Evolutionary conservation across 257 asterid genomes (phyloP).

Genomic region (Solanum sparsipilum): DNA sequence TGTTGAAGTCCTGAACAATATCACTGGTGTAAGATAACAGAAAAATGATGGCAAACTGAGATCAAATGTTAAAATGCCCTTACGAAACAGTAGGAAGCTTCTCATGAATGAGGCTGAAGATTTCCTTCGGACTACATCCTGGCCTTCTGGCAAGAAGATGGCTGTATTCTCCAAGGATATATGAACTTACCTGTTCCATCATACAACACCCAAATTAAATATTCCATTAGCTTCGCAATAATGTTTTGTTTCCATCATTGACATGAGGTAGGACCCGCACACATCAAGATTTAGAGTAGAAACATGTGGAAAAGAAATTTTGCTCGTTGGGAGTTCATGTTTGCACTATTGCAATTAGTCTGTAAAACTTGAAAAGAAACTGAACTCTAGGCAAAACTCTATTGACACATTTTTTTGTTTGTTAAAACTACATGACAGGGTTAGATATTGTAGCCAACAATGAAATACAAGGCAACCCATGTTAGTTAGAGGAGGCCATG

Average conservation of each 20-base stretch:
- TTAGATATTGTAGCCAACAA: neutral
- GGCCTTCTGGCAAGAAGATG: constrained; percentile 94
- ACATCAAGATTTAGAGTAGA: neutral
- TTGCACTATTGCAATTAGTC: neutral
- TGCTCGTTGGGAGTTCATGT: neutral
- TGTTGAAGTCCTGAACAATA: constrained; percentile 61
- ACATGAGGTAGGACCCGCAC: neutral
- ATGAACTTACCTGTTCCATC: constrained; percentile 69
- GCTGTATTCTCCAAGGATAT: constrained; percentile 90
- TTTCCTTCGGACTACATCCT: constrained; percentile 82
- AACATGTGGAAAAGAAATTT: neutral
- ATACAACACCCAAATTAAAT: neutral
- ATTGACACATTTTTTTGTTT: neutral
- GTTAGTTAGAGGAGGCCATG: neutral
- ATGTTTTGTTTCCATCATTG: neutral
- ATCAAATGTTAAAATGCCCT: constrained; percentile 17
- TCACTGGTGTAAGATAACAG: constrained; percentile 11
- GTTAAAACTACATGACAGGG: neutral
- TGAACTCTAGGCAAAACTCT: neutral
- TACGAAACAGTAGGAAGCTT: constrained; percentile 95
- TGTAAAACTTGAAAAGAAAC: neutral
- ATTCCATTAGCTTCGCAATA: neutral
- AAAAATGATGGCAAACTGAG: constrained; percentile 5
- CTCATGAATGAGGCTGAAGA: constrained; percentile 74
- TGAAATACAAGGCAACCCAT: neutral